Base-by-base conservation (phyloP, 2,329 filamentous ascomycete genomes). In the Monosporascus sp. region DNA sequence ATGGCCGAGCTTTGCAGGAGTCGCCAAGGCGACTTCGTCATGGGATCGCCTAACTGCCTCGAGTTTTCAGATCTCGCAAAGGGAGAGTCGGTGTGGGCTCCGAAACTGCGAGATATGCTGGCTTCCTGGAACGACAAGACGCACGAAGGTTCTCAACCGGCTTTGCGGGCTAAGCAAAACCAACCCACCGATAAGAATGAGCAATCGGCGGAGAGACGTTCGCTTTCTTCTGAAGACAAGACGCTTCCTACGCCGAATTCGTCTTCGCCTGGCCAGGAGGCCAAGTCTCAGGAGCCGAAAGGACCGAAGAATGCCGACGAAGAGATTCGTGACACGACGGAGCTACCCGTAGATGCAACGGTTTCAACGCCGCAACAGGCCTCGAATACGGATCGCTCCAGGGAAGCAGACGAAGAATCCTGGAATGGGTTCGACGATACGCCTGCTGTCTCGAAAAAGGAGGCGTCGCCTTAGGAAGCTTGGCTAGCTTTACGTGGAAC, bases 1-100 rank as follows among this genome's bases (percentile, higher is more conserved):
- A 97, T 99, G 93, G 84, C 89, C 22, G 85, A 88, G 62, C 82
- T 99, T 20, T 81, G 88, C 53, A 86, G 94, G 52, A 88, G 84
- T 3, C 83, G 88, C 50, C 94, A 99, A 72, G 89, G 85, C 19
- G 83, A 91, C 56, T 97, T 95, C 64, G 80, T 82, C 53, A 74
- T 96, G 0, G 85, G 83, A 1, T 78, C 82, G 36, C 72, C 76
- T 5, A 92, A 90, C 65, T 87, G 91, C 51, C 71, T 97, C 20
- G 88, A 94, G 61, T 96, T 88, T 66, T 76, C 83, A 11, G 90
- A 96, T 58, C 73, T 97, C 4, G 79, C 79, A 53, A 82, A 86
- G 59, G 91, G 89, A 1, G 90, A 96, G 69, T 80, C 85, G 1
- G 83, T 89, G 8, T 97, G 93, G 92, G 90, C 82, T 0, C 88